Percentiles rank a stretch among this genome's conserved stretches.
phyloP scores from a whole-genome alignment of 257 asterid species.

The Scutellaria baicalensis region DNA sequence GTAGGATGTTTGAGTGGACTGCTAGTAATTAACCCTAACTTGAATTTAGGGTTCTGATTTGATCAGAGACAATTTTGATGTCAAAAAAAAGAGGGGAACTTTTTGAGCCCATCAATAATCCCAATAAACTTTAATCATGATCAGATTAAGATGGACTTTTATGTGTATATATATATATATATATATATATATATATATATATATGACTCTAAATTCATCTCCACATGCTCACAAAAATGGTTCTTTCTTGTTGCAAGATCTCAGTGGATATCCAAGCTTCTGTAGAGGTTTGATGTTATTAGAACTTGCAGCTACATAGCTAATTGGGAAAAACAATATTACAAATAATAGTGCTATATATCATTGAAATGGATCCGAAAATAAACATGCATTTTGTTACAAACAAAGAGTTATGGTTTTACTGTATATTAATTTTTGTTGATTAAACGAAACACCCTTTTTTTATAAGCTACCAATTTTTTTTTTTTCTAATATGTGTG shows the following conservation, averaged over 20 bases:
- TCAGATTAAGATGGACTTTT: background rate
- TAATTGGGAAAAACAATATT: no score
- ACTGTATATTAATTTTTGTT: no score
- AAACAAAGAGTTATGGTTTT: no score
- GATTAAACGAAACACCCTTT: no score
- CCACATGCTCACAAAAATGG: background rate
- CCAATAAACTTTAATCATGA: background rate
- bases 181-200: no score
- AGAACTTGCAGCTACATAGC: no score
- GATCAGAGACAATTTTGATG: background rate
- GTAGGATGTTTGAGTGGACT: conserved; percentile 4
- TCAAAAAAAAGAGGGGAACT: background rate
- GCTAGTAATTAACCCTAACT: background rate
- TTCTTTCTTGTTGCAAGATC: background rate
- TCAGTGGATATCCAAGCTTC: conserved; percentile 35
- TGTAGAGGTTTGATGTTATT: conserved; percentile 1
- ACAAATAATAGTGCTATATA: no score
- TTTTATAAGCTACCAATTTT: no score
- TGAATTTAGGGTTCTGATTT: background rate
- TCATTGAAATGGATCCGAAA: no score
- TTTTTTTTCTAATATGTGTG: no score
- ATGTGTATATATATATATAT: background rate
- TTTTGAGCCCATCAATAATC: background rate
- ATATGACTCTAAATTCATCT: background rate
- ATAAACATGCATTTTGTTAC: no score